Evolutionary conservation across 805 yeast genomes (phyloP).

Genomic region (Lachancea meyersii): DNA sequence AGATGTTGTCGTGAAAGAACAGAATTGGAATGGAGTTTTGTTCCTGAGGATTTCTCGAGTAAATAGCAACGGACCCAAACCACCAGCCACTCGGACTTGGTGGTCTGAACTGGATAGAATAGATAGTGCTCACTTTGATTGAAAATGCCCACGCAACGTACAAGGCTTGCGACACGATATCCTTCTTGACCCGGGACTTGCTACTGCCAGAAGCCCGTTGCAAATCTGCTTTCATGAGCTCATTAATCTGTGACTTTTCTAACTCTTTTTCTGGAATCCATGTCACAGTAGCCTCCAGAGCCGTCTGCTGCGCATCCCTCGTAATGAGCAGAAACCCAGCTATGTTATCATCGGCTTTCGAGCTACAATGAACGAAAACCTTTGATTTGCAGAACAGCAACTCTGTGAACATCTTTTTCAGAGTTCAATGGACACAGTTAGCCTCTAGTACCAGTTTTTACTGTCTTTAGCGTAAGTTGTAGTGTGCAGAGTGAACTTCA

Average conservation of each 20-base stretch:
- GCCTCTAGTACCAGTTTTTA: background rate
- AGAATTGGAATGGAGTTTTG: conserved; percentile 71
- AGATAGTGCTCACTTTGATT: conserved; percentile 49
- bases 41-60: conserved; percentile 45
- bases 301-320: conserved; percentile 39
- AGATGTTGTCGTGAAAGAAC: conserved; percentile 88
- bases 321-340: conserved; percentile 69
- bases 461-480: background rate
- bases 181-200: conserved; percentile 10
- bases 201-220: conserved; percentile 37
- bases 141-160: conserved; percentile 60
- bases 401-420: conserved; percentile 13
- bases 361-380: conserved; percentile 79
- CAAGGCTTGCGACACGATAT: conserved; percentile 9
- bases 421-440: background rate
- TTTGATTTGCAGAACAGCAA: conserved; percentile 49
- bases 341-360: conserved; percentile 66
- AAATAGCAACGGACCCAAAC: conserved; percentile 80
- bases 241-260: conserved; percentile 12
- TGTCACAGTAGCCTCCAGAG: conserved; percentile 34
- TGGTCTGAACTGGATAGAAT: conserved; percentile 74
- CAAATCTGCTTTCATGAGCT: conserved; percentile 17
- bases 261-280: conserved; percentile 25
- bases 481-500: background rate
- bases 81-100: conserved; percentile 80